These are phyloP conservation scores for Ampelocalamus luodianensis DNA, from an alignment of 176 grass and related monocot species.

Conservation along the genomic window DNA sequence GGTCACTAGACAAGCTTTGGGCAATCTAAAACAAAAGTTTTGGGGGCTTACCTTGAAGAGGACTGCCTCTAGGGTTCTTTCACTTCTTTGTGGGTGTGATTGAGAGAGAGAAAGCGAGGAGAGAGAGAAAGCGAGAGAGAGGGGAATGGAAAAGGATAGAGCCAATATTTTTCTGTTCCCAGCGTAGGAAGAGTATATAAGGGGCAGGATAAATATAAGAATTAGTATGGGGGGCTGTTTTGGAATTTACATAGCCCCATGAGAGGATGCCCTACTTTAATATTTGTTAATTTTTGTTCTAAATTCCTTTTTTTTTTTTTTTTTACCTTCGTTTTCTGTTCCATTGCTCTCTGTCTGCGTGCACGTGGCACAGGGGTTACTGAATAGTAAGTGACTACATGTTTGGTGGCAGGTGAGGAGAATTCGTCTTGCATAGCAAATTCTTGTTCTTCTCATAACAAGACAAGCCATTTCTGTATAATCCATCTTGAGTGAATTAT, in stretches of 20 bases:
- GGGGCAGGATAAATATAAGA: background rate
- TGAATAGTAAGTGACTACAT: background rate
- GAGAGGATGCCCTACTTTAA: background rate
- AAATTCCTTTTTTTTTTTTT: background rate
- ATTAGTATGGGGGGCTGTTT: background rate
- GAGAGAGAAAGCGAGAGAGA: slow-evolving; percentile 6
- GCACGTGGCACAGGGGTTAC: background rate
- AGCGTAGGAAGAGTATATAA: background rate
- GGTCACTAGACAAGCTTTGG: slow-evolving; percentile 18
- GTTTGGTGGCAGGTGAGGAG: background rate
- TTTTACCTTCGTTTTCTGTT: background rate
- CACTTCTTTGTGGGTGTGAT: slow-evolving; percentile 46
- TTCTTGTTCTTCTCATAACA: background rate
- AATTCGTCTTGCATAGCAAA: background rate
- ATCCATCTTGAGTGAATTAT: background rate
- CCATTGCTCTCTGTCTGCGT: background rate
- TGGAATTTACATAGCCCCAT: background rate
- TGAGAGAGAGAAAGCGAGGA: slow-evolving; percentile 35
- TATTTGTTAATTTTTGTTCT: background rate
- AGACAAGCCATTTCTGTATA: background rate
- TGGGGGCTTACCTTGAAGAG: slow-evolving; percentile 56
- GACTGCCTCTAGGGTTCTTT: slow-evolving; percentile 53
- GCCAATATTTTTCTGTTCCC: slow-evolving; percentile 29
- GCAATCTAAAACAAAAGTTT: slow-evolving; percentile 31
- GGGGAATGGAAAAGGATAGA: slow-evolving; percentile 28